Evolutionary conservation across 2,329 filamentous ascomycete genomes (phyloP), one percentile per base, ranked within the genome.

Genomic region (Gnomoniopsis sp.): DNA sequence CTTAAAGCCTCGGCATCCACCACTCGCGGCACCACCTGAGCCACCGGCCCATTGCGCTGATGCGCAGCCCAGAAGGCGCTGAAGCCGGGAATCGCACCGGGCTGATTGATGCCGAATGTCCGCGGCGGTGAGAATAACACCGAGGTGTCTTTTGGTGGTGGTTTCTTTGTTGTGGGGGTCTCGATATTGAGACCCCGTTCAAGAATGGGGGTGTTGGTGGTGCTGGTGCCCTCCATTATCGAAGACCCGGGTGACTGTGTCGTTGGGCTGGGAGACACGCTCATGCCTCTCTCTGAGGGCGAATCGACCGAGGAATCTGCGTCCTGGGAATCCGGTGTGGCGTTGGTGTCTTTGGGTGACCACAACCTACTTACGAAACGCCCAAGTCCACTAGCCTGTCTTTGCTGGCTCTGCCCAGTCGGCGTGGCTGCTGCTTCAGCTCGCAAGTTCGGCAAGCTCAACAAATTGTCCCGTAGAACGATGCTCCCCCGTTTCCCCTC

Each of bases 71-170:
- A 77, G 64, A 81, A 84, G 57, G 83, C 78, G 26, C 84, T 79
- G 63, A 93, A 88, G 0, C 90, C 90, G 0, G 88, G 84, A 47
- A 95, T 88, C 0, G 85, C 80, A 0, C 90, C 90, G 1, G 84
- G 80, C 69, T 93, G 90, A 67, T 95, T 95, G 68, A 95, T 91
- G 0, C 90, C 90, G 36, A 57, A 62, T 19, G 44, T 62, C 2
- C 60, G 60, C 21, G 60, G 53, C 30, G 60, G 53, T 3, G 60
- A 62, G 26, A 59, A 57, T 4, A 57, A 46, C 21, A 53, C 21
- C 14, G 59, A 51, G n/a, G 41, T 17, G 41, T 19, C 53, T 49
- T 57, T 59, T n/a, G 53, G 38, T 19, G 46, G 23, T 1, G 56
- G 38, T 46, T 46, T 53, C 49, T 53, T 54, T 41, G 50, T 62